Evolutionary conservation across 768 basidiomycete species (phyloP), one percentile per base, ranked within the genome.

Genomic region (Nidularia sp.): DNA sequence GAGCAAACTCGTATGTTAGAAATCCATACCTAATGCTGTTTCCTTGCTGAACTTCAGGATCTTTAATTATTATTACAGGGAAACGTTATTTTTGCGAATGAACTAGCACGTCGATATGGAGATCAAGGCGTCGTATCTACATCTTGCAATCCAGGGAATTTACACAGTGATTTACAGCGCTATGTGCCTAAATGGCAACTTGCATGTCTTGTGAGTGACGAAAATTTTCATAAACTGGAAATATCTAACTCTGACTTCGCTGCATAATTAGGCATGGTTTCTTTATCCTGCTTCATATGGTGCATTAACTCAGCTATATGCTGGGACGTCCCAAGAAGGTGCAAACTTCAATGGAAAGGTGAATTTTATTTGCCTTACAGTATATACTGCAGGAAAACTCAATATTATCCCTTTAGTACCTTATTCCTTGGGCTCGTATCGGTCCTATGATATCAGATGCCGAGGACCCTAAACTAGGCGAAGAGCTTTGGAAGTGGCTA

Each of bases 141-240:
- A 9, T 64, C 78, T 31, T 31, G 74, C 13, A 71, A 80, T 55
- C 79, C 79, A 2, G 80, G 80, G 49, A 66, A 64, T 49, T 53
- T 77, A 10, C 44, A 61, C 2, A 64, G 70, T 0, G 70, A 71
- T 13, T 57, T 75, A 41, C 25, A 29, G 25, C 25, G 39, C 39
- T 3, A 41, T 10, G 2, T 15, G 5, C 15, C 15, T 41, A 41
- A 10, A 41, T 10, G 39, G 39, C 15, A 41, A 12, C 10, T 56
- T 59, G 41, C 61, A 70, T 8, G 12, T 13, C 52, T 34, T 18
- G 1, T n/a, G 25, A 33, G 18, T 22, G 41, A 22, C 45, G 31
- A 34, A 25, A 18, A 0, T 2, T 10, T 12, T 47, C 18, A n/a
- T 34, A 22, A 25, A 36, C 44, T 41, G 47, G 22, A 13, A 32